Percentiles rank a stretch among this genome's conserved stretches.
Conservation (phyloP, 257 asterid genomes). For the Striga asiatica region DNA sequence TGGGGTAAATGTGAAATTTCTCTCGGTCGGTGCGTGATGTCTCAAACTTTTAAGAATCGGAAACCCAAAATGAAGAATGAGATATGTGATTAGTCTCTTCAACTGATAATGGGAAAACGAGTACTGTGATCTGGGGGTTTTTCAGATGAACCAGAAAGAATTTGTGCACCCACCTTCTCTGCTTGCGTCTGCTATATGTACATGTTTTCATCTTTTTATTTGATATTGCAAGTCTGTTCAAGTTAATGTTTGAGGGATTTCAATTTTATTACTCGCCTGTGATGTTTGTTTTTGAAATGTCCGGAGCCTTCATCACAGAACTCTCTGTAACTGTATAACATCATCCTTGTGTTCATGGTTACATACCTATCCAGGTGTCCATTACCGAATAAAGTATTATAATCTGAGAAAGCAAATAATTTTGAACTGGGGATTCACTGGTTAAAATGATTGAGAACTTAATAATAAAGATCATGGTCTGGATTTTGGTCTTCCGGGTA, state of each 20-base stretch:
- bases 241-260: background rate
- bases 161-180: background rate
- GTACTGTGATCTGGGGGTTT: conserved; percentile 11
- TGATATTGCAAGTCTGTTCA: conserved; percentile 3
- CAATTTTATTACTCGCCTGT: background rate
- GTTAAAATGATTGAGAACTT: no score
- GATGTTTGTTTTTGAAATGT: conserved; percentile 1
- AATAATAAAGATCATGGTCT: no score
- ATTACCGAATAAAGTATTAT: no score
- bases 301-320: no score
- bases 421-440: no score
- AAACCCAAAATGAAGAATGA: conserved; percentile 1
- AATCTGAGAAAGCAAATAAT: no score
- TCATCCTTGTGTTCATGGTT: no score
- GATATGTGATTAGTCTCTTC: background rate
- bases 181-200: background rate
- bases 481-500: no score
- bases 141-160: conserved; percentile 5
- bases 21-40: conserved; percentile 1
- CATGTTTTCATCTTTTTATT: background rate
- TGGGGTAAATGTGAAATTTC: background rate
- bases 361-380: no score
- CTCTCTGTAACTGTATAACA: no score
- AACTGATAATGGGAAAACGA: background rate
- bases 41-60: conserved; percentile 4